Base-by-base conservation (phyloP, 176 grass and related monocot species). In the Oryza brachyantha region DNA sequence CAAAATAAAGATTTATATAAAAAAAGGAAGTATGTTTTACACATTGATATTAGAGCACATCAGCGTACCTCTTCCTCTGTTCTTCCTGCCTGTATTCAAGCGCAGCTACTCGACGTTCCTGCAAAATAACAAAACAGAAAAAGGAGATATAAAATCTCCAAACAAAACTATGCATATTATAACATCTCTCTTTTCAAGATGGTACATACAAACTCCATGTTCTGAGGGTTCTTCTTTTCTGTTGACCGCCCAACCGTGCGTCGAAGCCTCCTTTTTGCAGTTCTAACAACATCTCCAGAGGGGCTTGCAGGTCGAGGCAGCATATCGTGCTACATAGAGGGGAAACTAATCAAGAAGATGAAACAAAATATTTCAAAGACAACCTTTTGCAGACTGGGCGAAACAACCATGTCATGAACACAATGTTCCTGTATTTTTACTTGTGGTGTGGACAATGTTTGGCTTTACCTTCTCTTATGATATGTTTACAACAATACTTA, bases 31-130 rank as follows among this genome's bases (percentile, higher is more conserved):
- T 32, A 32, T 32, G 31, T 40, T 24, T 24, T 68, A 28, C 40
- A 70, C 1, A 14, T 70, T 29, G 14, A 46, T 70, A 25, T 70
- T 45, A 29, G 38, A 70, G 40, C 67, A 70, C 67, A 70, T 70
- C 5, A 24, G 31, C 19, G 1, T 73, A 82, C 79, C 42, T 35
- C 8, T 34, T 66, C 0, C 11, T 43, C 1, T 12, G 27, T 26
- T 25, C 38, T 38, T 64, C 4, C 41, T 64, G 73, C 57, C 14
- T 82, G 3, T 42, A 13, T 45, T 21, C 3, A 5, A 73, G 0
- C 26, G n/a, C 29, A 38, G 39, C 79, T 28, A 82, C n/a, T 64
- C 9, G 29, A 82, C 79, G 69, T 38, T 64, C 40, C 79, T 82
- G 68, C n/a, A 73, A 52, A 35, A 82, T 19, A 9, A 46, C 38